Evolutionary conservation across 768 basidiomycete genomes (phyloP), one percentile per base, ranked within the genome.

Genomic region (Strobilomyces confusus): DNA sequence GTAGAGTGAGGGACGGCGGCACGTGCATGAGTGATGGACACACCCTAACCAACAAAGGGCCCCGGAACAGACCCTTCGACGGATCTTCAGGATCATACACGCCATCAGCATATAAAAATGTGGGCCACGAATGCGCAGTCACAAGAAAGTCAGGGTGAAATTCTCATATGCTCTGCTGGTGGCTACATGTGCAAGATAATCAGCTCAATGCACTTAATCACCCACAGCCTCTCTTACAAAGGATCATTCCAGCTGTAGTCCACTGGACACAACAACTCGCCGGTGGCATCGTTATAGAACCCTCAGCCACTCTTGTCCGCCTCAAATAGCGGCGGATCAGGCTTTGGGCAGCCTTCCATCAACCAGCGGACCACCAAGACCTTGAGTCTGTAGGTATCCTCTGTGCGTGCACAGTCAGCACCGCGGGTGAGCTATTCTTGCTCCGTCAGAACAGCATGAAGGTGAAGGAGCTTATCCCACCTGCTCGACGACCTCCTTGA

Each of bases 31-130:
- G 29, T 41, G 13, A 20, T 20, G 23, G 33, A 15, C 3, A 43
- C 46, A 47, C 54, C 45, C 19, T 51, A 4, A 34, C 23, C 7
- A 57, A 37, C 1, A 52, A 17, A 11, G 19, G 3, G 5, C 32
- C 25, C 33, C 38, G 40, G 19, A 57, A 57, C 6, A 57, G 37
- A 0, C 51, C 48, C 1, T 42, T 22, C 15, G 25, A 23, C 1
- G 20, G 54, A 4, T 46, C 17, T 5, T 41, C 9, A 2, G 37
- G 20, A 1, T 53, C 32, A 15, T 9, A 52, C 17, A 23, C 3
- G 30, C 47, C 29, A 37, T 12, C 26, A 14, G 40, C 13, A 29
- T 56, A 56, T 13, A 56, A 11, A 6, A 56, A 56, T 8, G 23
- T 5, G 0, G 48, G 51, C 55, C 55, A 56, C 6, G 32, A 38